phyloP scores from a whole-genome alignment of 176 grass and related monocot species.

The Chloris gayana region DNA sequence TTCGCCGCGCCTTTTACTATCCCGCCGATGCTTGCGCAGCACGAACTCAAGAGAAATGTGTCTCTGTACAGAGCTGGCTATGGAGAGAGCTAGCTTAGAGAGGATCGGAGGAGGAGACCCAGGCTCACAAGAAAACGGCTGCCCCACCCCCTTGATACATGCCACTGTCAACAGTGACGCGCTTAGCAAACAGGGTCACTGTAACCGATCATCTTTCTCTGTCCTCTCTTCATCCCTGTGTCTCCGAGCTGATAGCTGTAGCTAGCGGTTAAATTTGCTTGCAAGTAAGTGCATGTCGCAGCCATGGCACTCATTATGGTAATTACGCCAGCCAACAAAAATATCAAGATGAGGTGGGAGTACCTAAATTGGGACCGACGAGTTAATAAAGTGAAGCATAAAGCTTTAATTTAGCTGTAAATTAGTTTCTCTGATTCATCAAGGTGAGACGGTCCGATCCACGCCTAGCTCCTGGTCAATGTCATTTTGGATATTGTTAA shows the following conservation, averaged over 20 bases:
- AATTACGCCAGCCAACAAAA: neutral
- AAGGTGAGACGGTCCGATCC: neutral
- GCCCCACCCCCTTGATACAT: neutral
- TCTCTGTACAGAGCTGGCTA: neutral
- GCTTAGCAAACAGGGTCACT: slow-evolving; percentile 11
- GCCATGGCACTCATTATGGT: neutral
- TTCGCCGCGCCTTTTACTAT: slow-evolving; percentile 19
- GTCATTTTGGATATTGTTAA: slow-evolving; percentile 12
- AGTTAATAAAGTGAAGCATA: neutral
- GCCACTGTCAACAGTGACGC: slow-evolving; percentile 27
- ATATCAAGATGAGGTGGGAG: neutral
- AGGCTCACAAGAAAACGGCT: slow-evolving; percentile 50
- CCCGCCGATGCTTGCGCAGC: slow-evolving; percentile 42
- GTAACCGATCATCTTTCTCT: neutral
- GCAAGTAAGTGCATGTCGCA: slow-evolving; percentile 18
- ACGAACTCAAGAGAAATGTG: slow-evolving; percentile 24
- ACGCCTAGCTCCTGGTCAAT: slow-evolving; percentile 16
- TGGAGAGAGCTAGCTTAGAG: neutral
- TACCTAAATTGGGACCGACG: neutral
- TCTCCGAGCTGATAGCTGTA: neutral
- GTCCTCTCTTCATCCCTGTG: neutral
- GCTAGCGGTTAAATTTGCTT: slow-evolving; percentile 25
- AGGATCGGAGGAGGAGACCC: slow-evolving; percentile 40
- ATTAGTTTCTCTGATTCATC: neutral
- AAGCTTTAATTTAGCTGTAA: slow-evolving; percentile 19